Evolutionary conservation across 805 yeast genomes (phyloP).

Genomic region (Zygoascus ofunaensis): DNA sequence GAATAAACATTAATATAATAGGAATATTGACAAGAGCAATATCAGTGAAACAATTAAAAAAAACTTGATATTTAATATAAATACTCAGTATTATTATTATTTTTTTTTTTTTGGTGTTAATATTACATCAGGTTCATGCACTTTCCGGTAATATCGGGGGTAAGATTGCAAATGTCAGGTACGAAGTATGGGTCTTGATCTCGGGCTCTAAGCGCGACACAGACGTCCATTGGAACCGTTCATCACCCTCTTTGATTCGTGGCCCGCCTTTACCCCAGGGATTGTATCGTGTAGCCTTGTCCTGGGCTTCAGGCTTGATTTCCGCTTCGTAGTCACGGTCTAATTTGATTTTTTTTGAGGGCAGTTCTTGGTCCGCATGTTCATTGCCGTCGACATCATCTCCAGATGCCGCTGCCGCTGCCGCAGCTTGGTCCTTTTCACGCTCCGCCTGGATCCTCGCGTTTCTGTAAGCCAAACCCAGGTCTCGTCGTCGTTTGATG

Average conservation of each 20-base stretch:
- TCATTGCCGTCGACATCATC: background rate
- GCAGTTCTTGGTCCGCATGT: no score
- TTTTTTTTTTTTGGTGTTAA: no score
- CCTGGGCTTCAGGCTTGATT: conserved; percentile 1
- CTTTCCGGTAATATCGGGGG: conserved; percentile 24
- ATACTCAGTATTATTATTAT: no score
- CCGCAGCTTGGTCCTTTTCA: conserved; percentile 20
- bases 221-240: conserved; percentile 64
- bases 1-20: no score
- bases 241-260: conserved; percentile 82
- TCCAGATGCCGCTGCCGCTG: no score
- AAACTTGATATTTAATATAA: no score
- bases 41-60: no score
- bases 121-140: no score
- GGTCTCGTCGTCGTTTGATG: conserved; percentile 63
- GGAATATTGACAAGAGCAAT: no score
- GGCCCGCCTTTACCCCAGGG: conserved; percentile 83
- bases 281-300: conserved; percentile 45
- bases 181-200: conserved; percentile 88
- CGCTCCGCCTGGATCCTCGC: conserved; percentile 16
- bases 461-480: conserved; percentile 27
- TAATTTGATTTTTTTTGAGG: background rate
- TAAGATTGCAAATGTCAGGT: conserved; percentile 74
- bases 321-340: background rate
- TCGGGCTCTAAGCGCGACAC: conserved; percentile 82